These are phyloP conservation scores for Chytriomyces sp. DNA, from an alignment of 192 early-diverging fungal genomes.

Conservation along the genomic window DNA sequence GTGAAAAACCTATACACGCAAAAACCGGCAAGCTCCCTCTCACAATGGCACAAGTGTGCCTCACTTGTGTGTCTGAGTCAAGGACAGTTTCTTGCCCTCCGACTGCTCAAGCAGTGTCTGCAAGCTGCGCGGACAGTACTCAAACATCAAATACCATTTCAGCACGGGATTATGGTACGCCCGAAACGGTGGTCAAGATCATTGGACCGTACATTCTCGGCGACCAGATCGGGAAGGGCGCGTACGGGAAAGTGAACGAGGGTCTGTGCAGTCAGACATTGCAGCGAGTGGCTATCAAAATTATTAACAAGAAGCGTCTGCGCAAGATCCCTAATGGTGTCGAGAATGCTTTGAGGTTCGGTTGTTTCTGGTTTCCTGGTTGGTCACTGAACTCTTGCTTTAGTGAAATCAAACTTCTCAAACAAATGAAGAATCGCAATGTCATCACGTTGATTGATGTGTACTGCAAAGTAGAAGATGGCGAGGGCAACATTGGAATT, in stretches of 20 bases:
- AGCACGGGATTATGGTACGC: slow-evolving; percentile 53
- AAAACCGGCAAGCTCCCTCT: background rate
- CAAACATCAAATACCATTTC: slow-evolving; percentile 65
- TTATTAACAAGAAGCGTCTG: slow-evolving; percentile 62
- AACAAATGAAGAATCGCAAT: slow-evolving; percentile 56
- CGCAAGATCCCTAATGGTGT: slow-evolving; percentile 60
- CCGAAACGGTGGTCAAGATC: slow-evolving; percentile 51
- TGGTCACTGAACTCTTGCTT: background rate
- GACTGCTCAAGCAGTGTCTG: slow-evolving; percentile 60
- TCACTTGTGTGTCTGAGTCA: slow-evolving; percentile 51
- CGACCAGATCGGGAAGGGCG: slow-evolving; percentile 63
- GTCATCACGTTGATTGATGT: slow-evolving; percentile 61
- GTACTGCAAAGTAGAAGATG: slow-evolving; percentile 65
- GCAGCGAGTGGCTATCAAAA: slow-evolving; percentile 64
- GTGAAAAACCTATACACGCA: slow-evolving; percentile 49
- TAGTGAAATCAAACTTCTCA: slow-evolving; percentile 60
- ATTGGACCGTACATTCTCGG: slow-evolving; percentile 64
- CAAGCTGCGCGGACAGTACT: slow-evolving; percentile 64
- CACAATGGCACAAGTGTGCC: background rate
- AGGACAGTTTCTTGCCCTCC: slow-evolving; percentile 39
- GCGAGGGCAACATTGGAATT: slow-evolving; percentile 53
- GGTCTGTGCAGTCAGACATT: slow-evolving; percentile 61
- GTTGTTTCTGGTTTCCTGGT: background rate
- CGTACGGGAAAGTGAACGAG: slow-evolving; percentile 69
- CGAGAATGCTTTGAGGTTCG: slow-evolving; percentile 48